Conservation (phyloP, 352 stramenopile species). For the Phytophthora lateralis region DNA sequence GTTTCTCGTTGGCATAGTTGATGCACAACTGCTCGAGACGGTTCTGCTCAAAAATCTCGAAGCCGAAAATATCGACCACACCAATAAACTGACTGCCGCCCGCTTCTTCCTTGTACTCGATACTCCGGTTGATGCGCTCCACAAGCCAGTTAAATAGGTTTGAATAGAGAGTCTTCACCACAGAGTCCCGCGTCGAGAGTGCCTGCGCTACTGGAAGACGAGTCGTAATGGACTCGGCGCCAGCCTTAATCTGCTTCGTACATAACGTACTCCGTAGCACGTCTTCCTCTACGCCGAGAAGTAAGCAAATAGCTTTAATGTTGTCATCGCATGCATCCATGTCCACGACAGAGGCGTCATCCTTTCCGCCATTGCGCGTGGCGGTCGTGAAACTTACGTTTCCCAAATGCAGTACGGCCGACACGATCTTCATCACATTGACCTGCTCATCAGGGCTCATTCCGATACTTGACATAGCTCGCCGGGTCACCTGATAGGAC, state of each 20-base stretch:
- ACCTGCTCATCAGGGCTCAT: conserved; percentile 79
- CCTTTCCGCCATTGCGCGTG: conserved; percentile 51
- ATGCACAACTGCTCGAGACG: conserved; percentile 91
- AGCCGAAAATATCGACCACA: conserved; percentile 92
- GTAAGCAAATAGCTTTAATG: conserved; percentile 81
- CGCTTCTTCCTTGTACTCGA: conserved; percentile 79
- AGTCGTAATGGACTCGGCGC: conserved; percentile 79
- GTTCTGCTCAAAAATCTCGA: conserved; percentile 92
- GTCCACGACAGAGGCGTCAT: conserved; percentile 68
- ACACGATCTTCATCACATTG: conserved; percentile 83
- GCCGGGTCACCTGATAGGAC: conserved; percentile 74
- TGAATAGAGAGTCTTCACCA: conserved; percentile 89
- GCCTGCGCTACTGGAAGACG: conserved; percentile 70
- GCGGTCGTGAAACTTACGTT: conserved; percentile 82
- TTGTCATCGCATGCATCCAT: conserved; percentile 52
- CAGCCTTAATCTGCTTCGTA: conserved; percentile 82
- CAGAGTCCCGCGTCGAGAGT: conserved; percentile 76
- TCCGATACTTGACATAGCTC: conserved; percentile 86
- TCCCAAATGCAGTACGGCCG: conserved; percentile 86
- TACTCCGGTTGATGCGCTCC: conserved; percentile 91
- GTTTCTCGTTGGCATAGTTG: conserved; percentile 90
- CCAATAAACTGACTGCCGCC: conserved; percentile 83
- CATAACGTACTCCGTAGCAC: conserved; percentile 67
- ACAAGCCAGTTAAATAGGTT: conserved; percentile 96
- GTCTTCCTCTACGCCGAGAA: conserved; percentile 71